Base-by-base conservation (phyloP, 192 early-diverging fungal species). In the Gorgonomyces haynaldii region DNA sequence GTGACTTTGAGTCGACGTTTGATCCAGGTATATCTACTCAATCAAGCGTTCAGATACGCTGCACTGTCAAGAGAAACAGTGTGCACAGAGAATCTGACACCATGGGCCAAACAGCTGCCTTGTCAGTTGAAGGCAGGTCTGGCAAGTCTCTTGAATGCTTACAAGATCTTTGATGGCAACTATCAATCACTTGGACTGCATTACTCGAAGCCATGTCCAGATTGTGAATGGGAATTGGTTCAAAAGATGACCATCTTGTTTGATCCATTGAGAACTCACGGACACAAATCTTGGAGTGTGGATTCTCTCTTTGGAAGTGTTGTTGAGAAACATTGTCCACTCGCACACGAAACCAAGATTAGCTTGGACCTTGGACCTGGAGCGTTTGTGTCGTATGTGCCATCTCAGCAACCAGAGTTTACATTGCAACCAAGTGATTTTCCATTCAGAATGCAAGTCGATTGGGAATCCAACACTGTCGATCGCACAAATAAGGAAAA, bases 81-180 rank as follows among this genome's bases (percentile, higher is more conserved):
- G 6, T 98, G 96, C 52, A 98, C 96, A 3, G 96, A 96, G 57
- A 98, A 98, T 59, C 68, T 98, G 61, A 95, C 96, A 5, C 91
- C 92, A 6, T 98, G 91, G 91, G 78, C 84, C 52, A 98, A 96
- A 58, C 69, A 93, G 46, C 56, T 98, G 28, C 96, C 96, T 2
- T 98, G 96, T 57, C 83, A 92, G 23, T 17, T 40, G 2, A 27
- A 88, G 71, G 80, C 87, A 45, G 95, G 95, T 7, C 65, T 96
- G n/a, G 80, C 87, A 3, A 66, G 70, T 16, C 65, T 96, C 34
- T 74, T 96, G 38, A 96, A 98, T 58, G 82, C 86, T 12, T 85
- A 98, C 62, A 73, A 81, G 26, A 67, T 98, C 1, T 98, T 84
- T 62, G 88, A 96, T 55, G 76, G 82, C 23, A 73, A 89, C 54